Evolutionary conservation across 2,329 filamentous ascomycete species (phyloP).

Genomic region (Aspergillus sp.): DNA sequence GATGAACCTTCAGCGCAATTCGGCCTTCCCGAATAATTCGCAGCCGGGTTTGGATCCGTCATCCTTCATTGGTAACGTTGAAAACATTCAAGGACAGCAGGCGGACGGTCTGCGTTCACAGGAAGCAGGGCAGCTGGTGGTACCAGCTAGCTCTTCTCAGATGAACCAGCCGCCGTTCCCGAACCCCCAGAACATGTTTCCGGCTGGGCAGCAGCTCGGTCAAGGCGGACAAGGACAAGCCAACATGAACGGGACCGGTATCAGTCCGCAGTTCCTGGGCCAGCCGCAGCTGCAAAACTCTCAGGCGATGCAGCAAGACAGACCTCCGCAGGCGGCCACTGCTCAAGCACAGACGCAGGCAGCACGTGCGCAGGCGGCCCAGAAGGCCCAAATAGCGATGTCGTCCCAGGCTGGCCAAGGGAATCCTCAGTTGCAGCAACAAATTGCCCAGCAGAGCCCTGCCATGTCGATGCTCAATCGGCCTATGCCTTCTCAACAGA

Average conservation of each 20-base stretch:
- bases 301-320: slow-evolving; percentile 38
- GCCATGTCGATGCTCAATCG: slow-evolving; percentile 38
- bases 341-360: slow-evolving; percentile 32
- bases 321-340: slow-evolving; percentile 29
- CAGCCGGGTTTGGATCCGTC: slow-evolving; percentile 26
- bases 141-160: slow-evolving; percentile 53
- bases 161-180: slow-evolving; percentile 37
- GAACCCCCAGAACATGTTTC: slow-evolving; percentile 35
- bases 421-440: slow-evolving; percentile 29
- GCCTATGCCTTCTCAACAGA: slow-evolving; percentile 31
- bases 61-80: slow-evolving; percentile 41
- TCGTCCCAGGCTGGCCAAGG: slow-evolving; percentile 39
- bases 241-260: slow-evolving; percentile 27
- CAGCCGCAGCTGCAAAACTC: slow-evolving; percentile 37
- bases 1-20: slow-evolving; percentile 33
- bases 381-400: slow-evolving; percentile 40
- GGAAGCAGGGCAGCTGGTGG: slow-evolving; percentile 55
- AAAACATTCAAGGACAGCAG: slow-evolving; percentile 53
- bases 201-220: slow-evolving; percentile 32
- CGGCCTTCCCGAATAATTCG: slow-evolving; percentile 24
- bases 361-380: slow-evolving; percentile 34
- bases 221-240: slow-evolving; percentile 31
- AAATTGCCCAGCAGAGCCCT: slow-evolving; percentile 34
- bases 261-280: slow-evolving; percentile 34
- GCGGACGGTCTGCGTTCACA: slow-evolving; percentile 53